A percentile compares a stretch with the other conserved stretches of the same genome.
Evolutionary conservation across 208 protist species (phyloP).

Genomic region (Polymyxa betae): DNA sequence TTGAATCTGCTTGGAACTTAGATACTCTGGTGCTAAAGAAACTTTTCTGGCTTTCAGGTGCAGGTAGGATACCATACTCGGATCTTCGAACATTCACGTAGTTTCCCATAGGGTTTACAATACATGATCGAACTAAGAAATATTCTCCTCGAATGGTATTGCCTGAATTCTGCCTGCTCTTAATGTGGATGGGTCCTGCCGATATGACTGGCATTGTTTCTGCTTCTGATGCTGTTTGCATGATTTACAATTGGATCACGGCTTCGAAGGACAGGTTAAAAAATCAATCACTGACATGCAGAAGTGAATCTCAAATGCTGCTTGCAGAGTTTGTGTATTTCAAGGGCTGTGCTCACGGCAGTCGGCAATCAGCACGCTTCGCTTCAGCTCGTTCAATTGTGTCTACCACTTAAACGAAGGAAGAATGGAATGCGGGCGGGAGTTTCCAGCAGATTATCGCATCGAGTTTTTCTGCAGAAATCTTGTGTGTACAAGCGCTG

Average conservation of each 20-base stretch:
- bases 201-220: not conserved
- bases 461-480: slow-evolving; percentile 10
- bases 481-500: not conserved
- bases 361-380: not conserved
- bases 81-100: too few species aligned
- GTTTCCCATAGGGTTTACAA: not conserved
- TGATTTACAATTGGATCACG: slow-evolving; percentile 21
- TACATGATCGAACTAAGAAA: not conserved
- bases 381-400: not conserved
- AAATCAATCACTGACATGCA: too few species aligned
- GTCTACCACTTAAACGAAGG: not conserved
- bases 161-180: not conserved
- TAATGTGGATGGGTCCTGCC: not conserved
- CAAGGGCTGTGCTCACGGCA: not conserved
- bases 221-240: not conserved
- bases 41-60: not conserved
- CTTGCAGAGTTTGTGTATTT: too few species aligned
- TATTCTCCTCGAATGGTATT: not conserved
- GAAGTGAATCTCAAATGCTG: too few species aligned
- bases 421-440: not conserved
- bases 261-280: not conserved
- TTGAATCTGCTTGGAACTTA: not conserved
- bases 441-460: not conserved
- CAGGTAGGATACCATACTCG: too few species aligned
- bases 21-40: not conserved